Base-by-base conservation (phyloP, 208 protist genomes). In the Trypanosomatidae sp. region DNA sequence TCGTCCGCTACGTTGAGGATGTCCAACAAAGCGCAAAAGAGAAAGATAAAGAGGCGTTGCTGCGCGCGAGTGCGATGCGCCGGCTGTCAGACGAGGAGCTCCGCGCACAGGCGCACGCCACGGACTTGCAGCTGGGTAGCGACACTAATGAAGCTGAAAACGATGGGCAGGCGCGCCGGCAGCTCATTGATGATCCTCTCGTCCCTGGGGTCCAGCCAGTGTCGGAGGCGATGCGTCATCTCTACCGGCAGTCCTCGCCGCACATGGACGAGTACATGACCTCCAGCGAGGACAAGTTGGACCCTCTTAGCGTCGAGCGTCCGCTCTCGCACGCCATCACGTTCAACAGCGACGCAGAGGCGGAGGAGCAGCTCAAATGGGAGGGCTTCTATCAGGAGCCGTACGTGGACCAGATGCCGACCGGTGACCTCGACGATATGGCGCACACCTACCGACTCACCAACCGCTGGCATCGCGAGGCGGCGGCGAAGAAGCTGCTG, bases 401-500 rank as follows among this genome's bases (percentile, higher is more conserved):
- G 4, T 90, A 88, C 71, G 91, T 94, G 43, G 90, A 95, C 78
- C 91, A 95, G 77, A 76, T 93, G 59, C 89, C 92, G 7, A 89
- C 91, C 10, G 89, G 88, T 12, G 91, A 96, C 66, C 64, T 95
- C 33, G 91, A 97, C 62, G 89, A 95, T 73, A 64, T 95, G 47
- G 71, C 80, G 5, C 91, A 96, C 80, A 91, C 91, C 10, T 94
- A 85, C 78, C 80, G 88, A 64, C 73, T 92, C 47, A 95, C 90
- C 0, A 97, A 97, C 73, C 91, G 93, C 50, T 93, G 88, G 91
- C 93, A 97, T 73, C 93, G 93, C 60, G 90, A 97, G 81, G 93
- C 84, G 69, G 93, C 93, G 1, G 90, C 91, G 53, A 91, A 95
- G 80, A 91, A 94, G 80, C 72, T 97, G 83, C 66, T 97, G 59